Evolutionary conservation across 1,284 basidiomycete genomes (phyloP), one percentile per base, ranked within the genome.

Genomic region (Tilletia walkeri): DNA sequence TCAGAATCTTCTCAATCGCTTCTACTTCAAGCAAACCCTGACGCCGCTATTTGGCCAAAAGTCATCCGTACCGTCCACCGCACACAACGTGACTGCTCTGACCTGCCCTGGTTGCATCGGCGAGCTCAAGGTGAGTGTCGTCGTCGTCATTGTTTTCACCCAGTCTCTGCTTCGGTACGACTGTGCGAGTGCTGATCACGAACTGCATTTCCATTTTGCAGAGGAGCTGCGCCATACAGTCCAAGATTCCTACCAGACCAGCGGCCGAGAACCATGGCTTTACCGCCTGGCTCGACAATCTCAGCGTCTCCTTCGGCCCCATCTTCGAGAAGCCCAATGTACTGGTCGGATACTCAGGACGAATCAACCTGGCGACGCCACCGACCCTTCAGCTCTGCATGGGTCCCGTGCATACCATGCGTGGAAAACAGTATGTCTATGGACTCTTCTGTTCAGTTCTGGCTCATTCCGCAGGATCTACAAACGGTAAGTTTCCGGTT

Each of bases 1-100:
- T 30, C 24, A 2, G 24, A 30, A 77, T 79, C 74, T 79, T 73
- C 69, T 75, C 24, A 30, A 77, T 2, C 67, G 67, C n/a, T 77
- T 79, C 63, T 71, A 66, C 38, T 71, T 78, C 68, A 65, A 63
- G 53, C 75, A 78, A 72, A 75, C 50, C 78, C 78, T 4, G 70
- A 76, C 39, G 68, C 73, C 6, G 73, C 72, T 38, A 68, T 71
- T 1, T 16, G 75, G 75, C 24, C 65, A 68, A 59, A 67, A 66
- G 41, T 75, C 76, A 0, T 75, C 75, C 4, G 78, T 76, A 14
- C 72, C 76, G 0, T 67, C 72, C n/a, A 75, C 78, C 65, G 73
- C 73, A 39, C 71, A 75, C 78, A 79, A 79, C 50, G 74, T 76
- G 36, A 74, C 77, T 2, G 75, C 77, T 10, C 67, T 79, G 20